Conservation (phyloP, 2,329 filamentous ascomycete genomes). For the Periconia sp. region DNA sequence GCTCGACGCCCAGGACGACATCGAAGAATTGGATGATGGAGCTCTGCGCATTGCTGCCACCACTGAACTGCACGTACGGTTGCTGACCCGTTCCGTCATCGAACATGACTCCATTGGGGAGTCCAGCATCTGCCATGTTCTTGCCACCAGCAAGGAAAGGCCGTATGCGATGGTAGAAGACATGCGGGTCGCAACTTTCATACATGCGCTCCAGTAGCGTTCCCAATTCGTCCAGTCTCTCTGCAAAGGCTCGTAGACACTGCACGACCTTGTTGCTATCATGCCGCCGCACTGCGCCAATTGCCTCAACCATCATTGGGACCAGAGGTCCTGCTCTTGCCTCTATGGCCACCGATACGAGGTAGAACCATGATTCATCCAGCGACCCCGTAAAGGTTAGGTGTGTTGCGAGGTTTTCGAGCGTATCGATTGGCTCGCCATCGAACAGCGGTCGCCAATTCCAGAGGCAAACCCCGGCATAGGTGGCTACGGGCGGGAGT, state of each 20-base stretch:
- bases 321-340: conserved; percentile 87
- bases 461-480: conserved; percentile 90
- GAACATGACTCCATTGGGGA: conserved; percentile 87
- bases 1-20: conserved; percentile 85
- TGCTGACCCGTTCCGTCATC: conserved; percentile 75
- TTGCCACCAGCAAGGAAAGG: conserved; percentile 95
- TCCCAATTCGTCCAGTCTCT: conserved; percentile 84
- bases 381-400: conserved; percentile 91
- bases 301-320: conserved; percentile 85
- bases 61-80: conserved; percentile 82
- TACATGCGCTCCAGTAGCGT: conserved; percentile 86
- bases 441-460: conserved; percentile 94
- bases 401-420: conserved; percentile 87
- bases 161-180: conserved; percentile 96
- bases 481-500: conserved; percentile 90
- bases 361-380: conserved; percentile 98
- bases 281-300: conserved; percentile 74
- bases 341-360: conserved; percentile 94
- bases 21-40: conserved; percentile 98
- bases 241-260: conserved; percentile 81
- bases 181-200: conserved; percentile 89
- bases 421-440: conserved; percentile 78
- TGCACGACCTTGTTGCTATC: conserved; percentile 75
- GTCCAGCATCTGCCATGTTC: conserved; percentile 94
- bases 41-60: conserved; percentile 96